Base-by-base conservation (phyloP, 2,329 filamentous ascomycete genomes). In the Microcera coccophila region DNA sequence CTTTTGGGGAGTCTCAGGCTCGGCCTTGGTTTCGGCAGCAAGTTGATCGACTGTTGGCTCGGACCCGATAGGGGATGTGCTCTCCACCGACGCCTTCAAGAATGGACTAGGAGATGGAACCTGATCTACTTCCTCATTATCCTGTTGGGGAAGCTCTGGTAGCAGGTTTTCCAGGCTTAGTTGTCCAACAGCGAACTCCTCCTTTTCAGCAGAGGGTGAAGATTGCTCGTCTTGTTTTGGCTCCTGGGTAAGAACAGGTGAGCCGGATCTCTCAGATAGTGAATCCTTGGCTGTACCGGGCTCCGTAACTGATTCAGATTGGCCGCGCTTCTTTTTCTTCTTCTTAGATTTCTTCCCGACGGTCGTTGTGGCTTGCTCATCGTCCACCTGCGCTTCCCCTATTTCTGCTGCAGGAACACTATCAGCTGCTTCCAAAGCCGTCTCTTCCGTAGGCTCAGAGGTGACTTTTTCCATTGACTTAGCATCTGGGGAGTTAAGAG, bases 281-380 rank as follows among this genome's bases (percentile, higher is more conserved):
- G 15, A 4, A 9, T 49, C 41, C 20, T 47, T 50, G 16, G 36
- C 15, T 16, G 41, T 24, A 3, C 42, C 48, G 10, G 42, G 35
- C 34, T 58, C 50, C 14, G 34, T 29, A n/a, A 51, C 45, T 26
- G 48, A 44, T 11, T 47, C 48, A 21, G 56, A 50, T 38, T 57
- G 58, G 39, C 54, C 55, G 29, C 29, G 29, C 53, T 64, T 62
- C 49, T 65, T 63, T 38, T 59, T 60, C 47, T 44, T 54, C 41
- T 55, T 61, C 50, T 55, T 59, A 7, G 48, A 48, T 38, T 58
- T 61, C 45, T 57, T 61, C 40, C 42, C 49, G 28, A 37, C 51
- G 18, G 20, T 19, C n/a, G 45, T 31, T 12, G 41, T 47, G 20
- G 18, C 42, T 43, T 22, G 41, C 22, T 59, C 52, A 4, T 52